phyloP scores from a whole-genome alignment of 2,329 filamentous ascomycete species.

The Alternaria viburni region DNA sequence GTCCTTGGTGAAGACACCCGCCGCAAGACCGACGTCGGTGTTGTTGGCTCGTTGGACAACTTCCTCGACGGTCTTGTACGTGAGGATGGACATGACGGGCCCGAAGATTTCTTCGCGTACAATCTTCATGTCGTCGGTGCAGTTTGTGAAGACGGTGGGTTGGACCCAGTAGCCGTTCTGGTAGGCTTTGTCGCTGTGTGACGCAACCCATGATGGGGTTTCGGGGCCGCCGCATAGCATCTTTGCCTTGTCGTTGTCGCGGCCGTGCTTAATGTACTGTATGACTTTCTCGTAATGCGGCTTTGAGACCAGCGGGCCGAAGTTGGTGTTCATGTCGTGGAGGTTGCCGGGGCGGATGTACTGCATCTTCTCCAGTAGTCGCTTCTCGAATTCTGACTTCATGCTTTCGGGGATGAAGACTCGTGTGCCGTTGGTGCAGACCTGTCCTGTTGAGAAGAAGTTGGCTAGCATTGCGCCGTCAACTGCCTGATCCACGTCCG shows the following conservation, averaged over 20 bases:
- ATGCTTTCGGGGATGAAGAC: slow-evolving; percentile 77
- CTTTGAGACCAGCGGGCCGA: slow-evolving; percentile 80
- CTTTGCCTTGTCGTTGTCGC: slow-evolving; percentile 73
- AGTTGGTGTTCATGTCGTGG: slow-evolving; percentile 76
- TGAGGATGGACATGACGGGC: slow-evolving; percentile 81
- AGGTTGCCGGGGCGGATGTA: slow-evolving; percentile 75
- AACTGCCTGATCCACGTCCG: slow-evolving; percentile 78
- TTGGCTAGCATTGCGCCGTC: slow-evolving; percentile 93
- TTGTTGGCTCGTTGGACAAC: slow-evolving; percentile 75
- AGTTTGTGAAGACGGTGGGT: slow-evolving; percentile 86
- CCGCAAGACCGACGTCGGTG: slow-evolving; percentile 79
- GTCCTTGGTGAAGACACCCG: slow-evolving; percentile 81
- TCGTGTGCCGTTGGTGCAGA: slow-evolving; percentile 90
- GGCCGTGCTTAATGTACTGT: slow-evolving; percentile 77
- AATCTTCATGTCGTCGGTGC: slow-evolving; percentile 81
- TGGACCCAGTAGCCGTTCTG: slow-evolving; percentile 79
- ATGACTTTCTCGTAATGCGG: slow-evolving; percentile 78
- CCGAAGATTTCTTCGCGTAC: slow-evolving; percentile 87
- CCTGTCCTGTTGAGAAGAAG: slow-evolving; percentile 89
- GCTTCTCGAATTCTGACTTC: slow-evolving; percentile 71
- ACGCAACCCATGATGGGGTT: slow-evolving; percentile 59
- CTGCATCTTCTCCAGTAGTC: slow-evolving; percentile 72
- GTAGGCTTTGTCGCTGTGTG: slow-evolving; percentile 49
- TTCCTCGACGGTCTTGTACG: slow-evolving; percentile 74
- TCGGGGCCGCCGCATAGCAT: slow-evolving; percentile 74